Percentiles rank a stretch among this genome's conserved stretches.
Conservation (phyloP, 2,329 filamentous ascomycete species). For the Rasamsonia emersonii region DNA sequence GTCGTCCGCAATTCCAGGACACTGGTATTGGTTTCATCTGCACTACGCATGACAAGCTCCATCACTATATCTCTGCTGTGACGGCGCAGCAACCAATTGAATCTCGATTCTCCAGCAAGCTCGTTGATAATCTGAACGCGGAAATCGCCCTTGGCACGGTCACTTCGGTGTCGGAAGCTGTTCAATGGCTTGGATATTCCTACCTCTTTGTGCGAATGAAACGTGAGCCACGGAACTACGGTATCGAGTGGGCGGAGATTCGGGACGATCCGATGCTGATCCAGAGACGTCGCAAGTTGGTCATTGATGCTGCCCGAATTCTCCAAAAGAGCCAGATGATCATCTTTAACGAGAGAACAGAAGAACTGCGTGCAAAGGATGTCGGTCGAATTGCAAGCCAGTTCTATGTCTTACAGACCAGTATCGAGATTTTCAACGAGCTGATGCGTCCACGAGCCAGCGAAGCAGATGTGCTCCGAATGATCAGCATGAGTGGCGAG, state of each 20-base stretch:
- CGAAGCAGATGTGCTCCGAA: constrained; percentile 86
- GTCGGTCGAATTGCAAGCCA: constrained; percentile 95
- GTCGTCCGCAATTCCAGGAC: constrained; percentile 94
- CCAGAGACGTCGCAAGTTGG: constrained; percentile 72
- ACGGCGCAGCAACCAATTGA: constrained; percentile 96
- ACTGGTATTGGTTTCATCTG: constrained; percentile 97
- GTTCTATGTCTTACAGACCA: constrained; percentile 89
- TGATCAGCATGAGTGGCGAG: constrained; percentile 96
- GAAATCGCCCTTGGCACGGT: constrained; percentile 92
- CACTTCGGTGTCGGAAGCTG: constrained; percentile 84
- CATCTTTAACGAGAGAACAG: constrained; percentile 90
- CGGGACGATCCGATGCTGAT: constrained; percentile 81
- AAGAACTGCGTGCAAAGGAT: constrained; percentile 88
- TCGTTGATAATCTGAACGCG: constrained; percentile 95
- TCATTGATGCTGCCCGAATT: constrained; percentile 78
- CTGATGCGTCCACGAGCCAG: constrained; percentile 82
- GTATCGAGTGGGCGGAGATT: constrained; percentile 89
- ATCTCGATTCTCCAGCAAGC: constrained; percentile 85
- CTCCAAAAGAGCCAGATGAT: constrained; percentile 97
- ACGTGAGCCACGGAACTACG: constrained; percentile 81
- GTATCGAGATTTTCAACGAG: constrained; percentile 90
- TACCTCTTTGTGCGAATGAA: constrained; percentile 97
- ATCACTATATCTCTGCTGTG: constrained; percentile 85
- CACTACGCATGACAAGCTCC: constrained; percentile 86
- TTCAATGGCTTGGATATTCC: constrained; percentile 96